Evolutionary conservation across 2,329 filamentous ascomycete species (phyloP).

Genomic region (Ilyonectria destructans): DNA sequence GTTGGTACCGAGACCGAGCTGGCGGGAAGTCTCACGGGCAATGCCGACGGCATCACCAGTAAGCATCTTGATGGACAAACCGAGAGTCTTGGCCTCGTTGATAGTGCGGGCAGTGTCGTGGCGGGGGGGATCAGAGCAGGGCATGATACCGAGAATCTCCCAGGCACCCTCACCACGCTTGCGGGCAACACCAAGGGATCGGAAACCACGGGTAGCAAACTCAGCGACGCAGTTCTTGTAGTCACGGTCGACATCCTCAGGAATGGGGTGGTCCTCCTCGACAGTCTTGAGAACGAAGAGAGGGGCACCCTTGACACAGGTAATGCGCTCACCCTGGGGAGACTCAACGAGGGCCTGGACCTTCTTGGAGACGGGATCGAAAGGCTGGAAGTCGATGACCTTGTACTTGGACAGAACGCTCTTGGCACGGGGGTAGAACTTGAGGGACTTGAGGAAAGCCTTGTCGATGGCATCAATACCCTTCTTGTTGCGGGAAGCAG

Average conservation of each 20-base stretch:
- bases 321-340: slow-evolving; percentile 86
- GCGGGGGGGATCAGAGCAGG: slow-evolving; percentile 91
- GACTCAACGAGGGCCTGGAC: slow-evolving; percentile 88
- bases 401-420: slow-evolving; percentile 86
- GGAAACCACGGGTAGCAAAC: slow-evolving; percentile 93
- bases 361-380: slow-evolving; percentile 96
- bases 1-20: slow-evolving; percentile 93
- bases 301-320: slow-evolving; percentile 93
- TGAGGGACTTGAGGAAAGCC: slow-evolving; percentile 90
- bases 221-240: slow-evolving; percentile 96
- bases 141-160: slow-evolving; percentile 97
- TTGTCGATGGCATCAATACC: slow-evolving; percentile 96
- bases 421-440: slow-evolving; percentile 88
- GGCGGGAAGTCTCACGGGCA: slow-evolving; percentile 90
- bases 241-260: slow-evolving; percentile 82
- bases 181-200: slow-evolving; percentile 92
- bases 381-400: slow-evolving; percentile 88
- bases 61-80: slow-evolving; percentile 95
- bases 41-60: slow-evolving; percentile 96
- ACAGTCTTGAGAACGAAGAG: slow-evolving; percentile 91
- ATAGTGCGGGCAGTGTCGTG: slow-evolving; percentile 93
- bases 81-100: slow-evolving; percentile 89
- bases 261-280: slow-evolving; percentile 86
- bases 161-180: slow-evolving; percentile 86
- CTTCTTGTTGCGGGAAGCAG: slow-evolving; percentile 94